Evolutionary conservation across 306 rosid genomes (phyloP).

Genomic region (Astragalus glycyphyllos): DNA sequence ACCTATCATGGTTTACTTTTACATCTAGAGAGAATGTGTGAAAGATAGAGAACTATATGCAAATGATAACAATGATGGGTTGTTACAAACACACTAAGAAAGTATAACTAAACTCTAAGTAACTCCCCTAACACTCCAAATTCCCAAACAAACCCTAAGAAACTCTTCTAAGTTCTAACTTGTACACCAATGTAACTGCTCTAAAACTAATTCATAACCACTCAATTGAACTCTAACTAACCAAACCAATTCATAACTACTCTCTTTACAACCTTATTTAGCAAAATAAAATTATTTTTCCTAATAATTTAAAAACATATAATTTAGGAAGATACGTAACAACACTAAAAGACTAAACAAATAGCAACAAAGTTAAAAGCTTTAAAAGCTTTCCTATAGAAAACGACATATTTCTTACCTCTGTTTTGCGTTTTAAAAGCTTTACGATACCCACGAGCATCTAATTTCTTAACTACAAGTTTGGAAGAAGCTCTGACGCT

Average conservation of each 20-base stretch:
- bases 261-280: not conserved
- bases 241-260: not conserved
- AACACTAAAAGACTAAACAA: not conserved
- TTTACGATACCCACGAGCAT: constrained; percentile 52
- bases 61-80: not conserved
- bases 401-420: not conserved
- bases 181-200: not conserved
- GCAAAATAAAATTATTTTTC: constrained; percentile 8
- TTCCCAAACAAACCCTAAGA: too few relatives aligned
- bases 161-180: not conserved
- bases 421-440: constrained; percentile 22
- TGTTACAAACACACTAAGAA: constrained; percentile 1
- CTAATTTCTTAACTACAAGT: constrained; percentile 40
- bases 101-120: too few relatives aligned
- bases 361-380: not conserved
- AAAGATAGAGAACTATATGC: not conserved
- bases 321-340: constrained; percentile 4
- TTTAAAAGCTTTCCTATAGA: too few relatives aligned
- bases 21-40: constrained; percentile 7
- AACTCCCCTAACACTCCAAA: too few relatives aligned
- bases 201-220: not conserved
- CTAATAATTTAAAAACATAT: not conserved
- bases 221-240: not conserved
- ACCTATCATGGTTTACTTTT: not conserved
- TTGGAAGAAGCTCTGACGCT: constrained; percentile 41